These are phyloP conservation scores for Cryomyces antarcticus DNA, from an alignment of 495 filamentous ascomycete genomes.

Conservation along the genomic window DNA sequence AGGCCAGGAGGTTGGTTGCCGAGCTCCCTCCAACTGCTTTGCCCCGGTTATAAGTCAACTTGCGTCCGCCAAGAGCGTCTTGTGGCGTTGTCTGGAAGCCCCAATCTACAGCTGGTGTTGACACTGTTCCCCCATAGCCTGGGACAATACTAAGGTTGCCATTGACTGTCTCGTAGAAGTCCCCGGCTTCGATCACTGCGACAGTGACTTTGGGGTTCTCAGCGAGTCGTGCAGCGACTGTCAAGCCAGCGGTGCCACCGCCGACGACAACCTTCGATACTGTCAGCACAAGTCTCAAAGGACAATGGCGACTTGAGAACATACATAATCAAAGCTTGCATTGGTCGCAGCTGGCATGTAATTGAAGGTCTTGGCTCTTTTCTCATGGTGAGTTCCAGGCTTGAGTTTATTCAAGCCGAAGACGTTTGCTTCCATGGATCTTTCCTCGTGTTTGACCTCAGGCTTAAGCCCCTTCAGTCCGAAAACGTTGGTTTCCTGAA, in stretches of 20 bases:
- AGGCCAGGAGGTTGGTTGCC: conserved; percentile 9
- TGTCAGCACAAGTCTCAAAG: too few relatives aligned
- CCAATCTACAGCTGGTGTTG: conserved; percentile 11
- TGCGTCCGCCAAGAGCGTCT: background rate
- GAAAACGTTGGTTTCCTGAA: too few relatives aligned
- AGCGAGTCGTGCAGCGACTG: conserved; percentile 8
- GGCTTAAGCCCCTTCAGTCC: too few relatives aligned
- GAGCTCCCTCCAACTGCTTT: conserved; percentile 10
- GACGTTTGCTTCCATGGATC: too few relatives aligned
- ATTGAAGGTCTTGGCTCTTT: too few relatives aligned
- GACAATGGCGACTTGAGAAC: too few relatives aligned
- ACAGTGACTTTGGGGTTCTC: conserved; percentile 2
- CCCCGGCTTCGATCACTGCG: conserved; percentile 12
- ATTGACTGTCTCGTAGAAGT: background rate
- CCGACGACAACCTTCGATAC: conserved; percentile 7
- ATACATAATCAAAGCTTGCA: too few relatives aligned
- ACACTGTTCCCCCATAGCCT: background rate
- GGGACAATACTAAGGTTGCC: background rate
- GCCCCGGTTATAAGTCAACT: conserved; percentile 11
- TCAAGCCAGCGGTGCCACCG: conserved; percentile 13
- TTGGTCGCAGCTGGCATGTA: too few relatives aligned
- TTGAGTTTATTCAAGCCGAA: too few relatives aligned
- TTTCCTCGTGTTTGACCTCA: too few relatives aligned
- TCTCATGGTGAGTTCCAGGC: too few relatives aligned
- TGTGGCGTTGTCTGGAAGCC: conserved; percentile 8